Base-by-base conservation (phyloP, 495 filamentous ascomycete genomes). In the Podospora sp. region DNA sequence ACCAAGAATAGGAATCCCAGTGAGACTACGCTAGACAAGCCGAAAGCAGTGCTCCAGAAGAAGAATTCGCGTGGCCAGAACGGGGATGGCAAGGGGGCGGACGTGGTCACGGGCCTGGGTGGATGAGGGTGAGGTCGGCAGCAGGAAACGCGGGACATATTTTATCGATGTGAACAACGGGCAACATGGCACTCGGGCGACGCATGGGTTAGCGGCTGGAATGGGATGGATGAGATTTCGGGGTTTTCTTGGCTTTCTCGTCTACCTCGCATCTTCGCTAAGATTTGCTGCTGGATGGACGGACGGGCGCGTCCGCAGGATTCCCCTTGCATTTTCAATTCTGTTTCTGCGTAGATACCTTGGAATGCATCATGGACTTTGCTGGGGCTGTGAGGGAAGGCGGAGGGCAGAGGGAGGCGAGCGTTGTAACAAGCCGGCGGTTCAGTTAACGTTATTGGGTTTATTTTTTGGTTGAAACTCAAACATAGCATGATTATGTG, bases 21-120 rank as follows among this genome's bases (percentile, higher is more conserved):
- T 11, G 63, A 65, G 33, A 27, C 24, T 21, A 14, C 29, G 51
- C 21, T 49, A 14, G 63, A 65, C 0, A 65, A 65, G 29, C 27
- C 63, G 16, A 65, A 65, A 24, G 63, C 63, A 27, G 51, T 65
- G 22, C 52, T 65, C 2, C 63, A 65, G 52, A 65, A 65, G 63
- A 65, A 65, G 52, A 58, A 33, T 18, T 50, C 46, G 14, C 49
- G 59, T 24, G 20, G 22, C n/a, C 20, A 49, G 35, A 7, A 59
- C 16, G 57, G 57, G 26, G 57, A 22, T 36, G 27, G 57, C 16
- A 25, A 59, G 26, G 57, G 57, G 25, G n/a, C 26, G 20, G 26
- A 59, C 26, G 27, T 14, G 21, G 27, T 33, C 26, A n/a, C 57
- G 57, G 27, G 27, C 26, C 20, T 33, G 27, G 57, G 27, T 6